Percentiles rank a stretch among this genome's conserved stretches.
Evolutionary conservation across 2,329 filamentous ascomycete species (phyloP).

Genomic region (Apiospora aurea): DNA sequence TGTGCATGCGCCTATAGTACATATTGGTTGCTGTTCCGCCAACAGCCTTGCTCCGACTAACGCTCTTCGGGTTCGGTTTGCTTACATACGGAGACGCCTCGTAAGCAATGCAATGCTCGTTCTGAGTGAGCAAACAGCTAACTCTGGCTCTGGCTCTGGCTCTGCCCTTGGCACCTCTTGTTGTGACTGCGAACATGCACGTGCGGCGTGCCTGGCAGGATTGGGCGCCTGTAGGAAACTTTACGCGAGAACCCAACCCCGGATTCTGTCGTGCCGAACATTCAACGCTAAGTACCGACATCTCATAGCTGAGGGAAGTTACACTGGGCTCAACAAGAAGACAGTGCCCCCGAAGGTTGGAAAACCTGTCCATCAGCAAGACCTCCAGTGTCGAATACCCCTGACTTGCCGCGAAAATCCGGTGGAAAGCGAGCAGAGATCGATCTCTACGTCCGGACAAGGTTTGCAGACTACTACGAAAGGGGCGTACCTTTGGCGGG

Average conservation of each 20-base stretch:
- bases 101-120: not conserved
- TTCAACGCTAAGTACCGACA: not conserved
- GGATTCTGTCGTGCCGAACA: not conserved
- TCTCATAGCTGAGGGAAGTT: not conserved
- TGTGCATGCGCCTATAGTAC: not conserved
- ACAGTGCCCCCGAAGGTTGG: not conserved
- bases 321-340: not conserved
- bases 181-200: not conserved
- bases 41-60: not conserved
- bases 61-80: not conserved
- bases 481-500: constrained; percentile 16
- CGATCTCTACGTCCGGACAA: not conserved
- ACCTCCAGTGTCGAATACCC: not conserved
- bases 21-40: not conserved
- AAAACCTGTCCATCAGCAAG: not conserved
- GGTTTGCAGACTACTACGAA: not conserved
- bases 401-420: not conserved
- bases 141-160: not conserved
- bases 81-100: not conserved
- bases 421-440: constrained; percentile 8
- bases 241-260: not conserved
- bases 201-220: constrained; percentile 10
- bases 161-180: not conserved
- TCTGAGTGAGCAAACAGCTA: not conserved
- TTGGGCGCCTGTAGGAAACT: not conserved